These are phyloP conservation scores for Gleditsia sinensis DNA, from an alignment of 306 rosid species.

Conservation along the genomic window DNA sequence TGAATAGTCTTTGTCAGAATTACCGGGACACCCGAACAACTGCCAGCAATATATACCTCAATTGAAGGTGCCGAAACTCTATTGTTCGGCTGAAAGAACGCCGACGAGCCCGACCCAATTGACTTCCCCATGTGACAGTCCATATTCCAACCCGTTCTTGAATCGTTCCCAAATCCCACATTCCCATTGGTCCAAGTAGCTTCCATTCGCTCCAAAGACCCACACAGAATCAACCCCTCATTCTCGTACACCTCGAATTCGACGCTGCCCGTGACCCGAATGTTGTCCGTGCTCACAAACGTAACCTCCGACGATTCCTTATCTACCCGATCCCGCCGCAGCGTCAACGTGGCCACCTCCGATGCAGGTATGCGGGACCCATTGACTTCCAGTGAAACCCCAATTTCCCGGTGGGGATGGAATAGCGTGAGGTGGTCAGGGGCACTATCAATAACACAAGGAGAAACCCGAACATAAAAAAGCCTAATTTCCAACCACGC, in stretches of 20 bases:
- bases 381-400: constrained; percentile 65
- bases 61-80: constrained; percentile 74
- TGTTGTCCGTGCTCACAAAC: constrained; percentile 76
- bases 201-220: constrained; percentile 74
- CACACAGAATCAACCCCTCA: constrained; percentile 71
- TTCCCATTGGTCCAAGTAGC: constrained; percentile 57
- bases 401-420: constrained; percentile 62
- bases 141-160: constrained; percentile 66
- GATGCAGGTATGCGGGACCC: constrained; percentile 54
- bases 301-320: constrained; percentile 79
- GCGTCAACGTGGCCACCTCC: constrained; percentile 47
- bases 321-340: constrained; percentile 72
- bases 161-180: constrained; percentile 43
- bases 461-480: constrained; percentile 73
- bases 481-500: constrained; percentile 66
- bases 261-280: constrained; percentile 62
- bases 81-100: constrained; percentile 71
- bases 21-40: constrained; percentile 80
- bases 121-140: constrained; percentile 71
- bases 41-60: constrained; percentile 85
- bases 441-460: constrained; percentile 57
- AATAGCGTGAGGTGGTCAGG: constrained; percentile 66
- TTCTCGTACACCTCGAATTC: constrained; percentile 87
- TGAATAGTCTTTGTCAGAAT: constrained; percentile 72
- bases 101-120: constrained; percentile 62